These are phyloP conservation scores for Spiromastix sp. DNA, from an alignment of 2,329 filamentous ascomycete species.

Conservation along the genomic window DNA sequence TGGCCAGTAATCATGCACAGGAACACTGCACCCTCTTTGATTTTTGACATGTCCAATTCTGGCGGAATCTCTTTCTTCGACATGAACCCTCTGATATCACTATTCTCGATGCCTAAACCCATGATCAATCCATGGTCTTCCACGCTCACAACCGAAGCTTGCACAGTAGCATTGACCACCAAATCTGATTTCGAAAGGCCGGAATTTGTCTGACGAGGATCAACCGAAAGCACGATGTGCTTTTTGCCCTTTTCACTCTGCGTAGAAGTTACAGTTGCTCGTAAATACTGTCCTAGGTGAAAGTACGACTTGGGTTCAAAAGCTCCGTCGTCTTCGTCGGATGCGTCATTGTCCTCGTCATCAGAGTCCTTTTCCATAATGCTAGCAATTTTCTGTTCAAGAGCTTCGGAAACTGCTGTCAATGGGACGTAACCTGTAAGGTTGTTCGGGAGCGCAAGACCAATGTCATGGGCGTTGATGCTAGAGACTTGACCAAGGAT, in stretches of 20 bases:
- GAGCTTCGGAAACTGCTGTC: slow-evolving; percentile 74
- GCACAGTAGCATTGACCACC: slow-evolving; percentile 64
- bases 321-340: slow-evolving; percentile 39
- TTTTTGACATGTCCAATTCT: slow-evolving; percentile 51
- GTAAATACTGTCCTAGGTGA: slow-evolving; percentile 73
- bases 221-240: slow-evolving; percentile 77
- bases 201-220: slow-evolving; percentile 67
- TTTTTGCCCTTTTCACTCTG: slow-evolving; percentile 52
- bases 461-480: slow-evolving; percentile 69
- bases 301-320: slow-evolving; percentile 70
- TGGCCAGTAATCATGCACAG: slow-evolving; percentile 71
- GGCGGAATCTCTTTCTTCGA: slow-evolving; percentile 70
- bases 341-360: slow-evolving; percentile 40
- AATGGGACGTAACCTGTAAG: slow-evolving; percentile 81
- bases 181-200: slow-evolving; percentile 64
- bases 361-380: slow-evolving; percentile 49
- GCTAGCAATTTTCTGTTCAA: slow-evolving; percentile 65
- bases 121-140: slow-evolving; percentile 94
- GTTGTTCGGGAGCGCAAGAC: slow-evolving; percentile 83
- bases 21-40: slow-evolving; percentile 76
- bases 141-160: slow-evolving; percentile 82
- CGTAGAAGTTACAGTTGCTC: slow-evolving; percentile 72
- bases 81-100: slow-evolving; percentile 63
- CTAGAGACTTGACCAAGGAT: slow-evolving; percentile 78
- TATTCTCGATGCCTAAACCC: slow-evolving; percentile 68